Conservation (phyloP, 306 rosid genomes). For the Lupinus albus region DNA sequence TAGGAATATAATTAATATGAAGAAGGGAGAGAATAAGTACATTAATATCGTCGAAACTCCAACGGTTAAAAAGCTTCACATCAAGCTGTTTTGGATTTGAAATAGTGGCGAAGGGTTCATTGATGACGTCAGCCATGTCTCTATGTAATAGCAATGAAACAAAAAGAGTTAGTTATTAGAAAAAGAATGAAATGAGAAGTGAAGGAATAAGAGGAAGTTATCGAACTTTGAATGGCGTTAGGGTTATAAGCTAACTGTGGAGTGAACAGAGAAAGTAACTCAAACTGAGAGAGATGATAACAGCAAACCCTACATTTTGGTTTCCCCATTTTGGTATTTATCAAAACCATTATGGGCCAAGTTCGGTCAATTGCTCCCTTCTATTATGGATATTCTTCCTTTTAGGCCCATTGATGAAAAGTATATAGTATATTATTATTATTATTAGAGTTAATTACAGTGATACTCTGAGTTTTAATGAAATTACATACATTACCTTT, state of each 20-base stretch:
- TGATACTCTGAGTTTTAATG: too few relatives aligned
- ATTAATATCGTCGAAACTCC: slow-evolving; percentile 74
- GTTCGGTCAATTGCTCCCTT: too few relatives aligned
- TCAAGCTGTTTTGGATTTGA: slow-evolving; percentile 51
- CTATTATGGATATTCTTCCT: too few relatives aligned
- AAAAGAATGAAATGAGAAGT: not conserved
- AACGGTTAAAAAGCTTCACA: slow-evolving; percentile 71
- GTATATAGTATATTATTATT: too few relatives aligned
- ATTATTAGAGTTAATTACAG: too few relatives aligned
- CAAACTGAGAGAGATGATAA: not conserved
- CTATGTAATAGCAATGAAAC: not conserved
- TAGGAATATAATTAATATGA: too few relatives aligned
- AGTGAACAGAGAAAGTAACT: not conserved
- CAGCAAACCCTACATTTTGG: not conserved
- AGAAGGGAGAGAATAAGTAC: not conserved
- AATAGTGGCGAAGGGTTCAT: not conserved
- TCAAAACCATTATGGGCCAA: not conserved
- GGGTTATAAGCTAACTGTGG: not conserved
- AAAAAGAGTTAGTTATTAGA: not conserved
- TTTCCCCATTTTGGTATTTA: not conserved
- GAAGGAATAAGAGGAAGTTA: not conserved
- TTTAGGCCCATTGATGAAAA: too few relatives aligned
- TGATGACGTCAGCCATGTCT: slow-evolving; percentile 44
- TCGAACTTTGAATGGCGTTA: slow-evolving; percentile 15
- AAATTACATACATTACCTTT: too few relatives aligned